Evolutionary conservation across 331 rosid genomes (phyloP).

Genomic region (Rhamnella rubrinervis): DNA sequence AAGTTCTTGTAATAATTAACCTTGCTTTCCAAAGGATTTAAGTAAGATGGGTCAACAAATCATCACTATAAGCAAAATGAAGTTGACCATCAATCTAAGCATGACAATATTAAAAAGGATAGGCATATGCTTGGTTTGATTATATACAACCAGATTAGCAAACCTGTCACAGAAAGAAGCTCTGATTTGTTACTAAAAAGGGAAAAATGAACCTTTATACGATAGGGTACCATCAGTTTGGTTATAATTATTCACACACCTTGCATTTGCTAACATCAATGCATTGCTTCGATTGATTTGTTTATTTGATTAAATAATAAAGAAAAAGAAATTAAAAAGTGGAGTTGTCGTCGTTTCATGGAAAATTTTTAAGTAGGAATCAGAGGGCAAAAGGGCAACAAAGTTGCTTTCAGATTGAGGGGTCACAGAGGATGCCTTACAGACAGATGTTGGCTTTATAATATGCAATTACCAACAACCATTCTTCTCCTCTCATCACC

Average conservation of each 20-base stretch:
- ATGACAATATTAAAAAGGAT: slow-evolving; percentile 23
- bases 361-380: not conserved
- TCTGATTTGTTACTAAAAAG: not conserved
- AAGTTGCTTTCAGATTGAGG: no score
- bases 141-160: slow-evolving; percentile 6
- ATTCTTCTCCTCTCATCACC: no score
- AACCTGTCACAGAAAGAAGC: slow-evolving; percentile 6
- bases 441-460: no score
- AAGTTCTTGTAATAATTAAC: slow-evolving; percentile 9
- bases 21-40: not conserved
- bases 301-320: not conserved
- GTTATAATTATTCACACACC: slow-evolving; percentile 13
- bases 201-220: not conserved
- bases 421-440: no score
- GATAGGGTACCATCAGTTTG: slow-evolving; percentile 1
- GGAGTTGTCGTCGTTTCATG: not conserved
- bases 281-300: slow-evolving; percentile 11
- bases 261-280: slow-evolving; percentile 6
- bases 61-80: slow-evolving; percentile 10
- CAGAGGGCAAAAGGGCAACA: no score
- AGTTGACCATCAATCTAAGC: slow-evolving; percentile 22
- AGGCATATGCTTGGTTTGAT: slow-evolving; percentile 23
- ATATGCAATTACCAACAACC: no score
- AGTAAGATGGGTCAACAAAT: slow-evolving; percentile 14
- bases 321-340: not conserved